A percentile compares a stretch with the other conserved stretches of the same genome.
Evolutionary conservation across 75 land plant genomes (phyloP).

Genomic region (Isoetes taiwanensis): DNA sequence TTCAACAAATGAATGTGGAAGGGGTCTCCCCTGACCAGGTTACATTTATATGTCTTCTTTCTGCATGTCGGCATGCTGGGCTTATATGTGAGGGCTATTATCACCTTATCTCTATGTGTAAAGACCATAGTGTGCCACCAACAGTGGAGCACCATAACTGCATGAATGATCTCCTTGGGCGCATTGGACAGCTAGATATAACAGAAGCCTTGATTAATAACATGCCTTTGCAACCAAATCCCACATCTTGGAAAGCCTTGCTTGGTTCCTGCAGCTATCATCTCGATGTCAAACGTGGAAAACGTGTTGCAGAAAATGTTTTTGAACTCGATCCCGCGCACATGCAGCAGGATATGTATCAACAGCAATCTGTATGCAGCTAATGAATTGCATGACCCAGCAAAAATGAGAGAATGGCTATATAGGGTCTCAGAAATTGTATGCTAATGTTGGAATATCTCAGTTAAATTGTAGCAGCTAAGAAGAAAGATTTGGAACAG

Average conservation of each 20-base stretch:
- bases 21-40: slow-evolving; percentile 25
- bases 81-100: slow-evolving; percentile 16
- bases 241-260: slow-evolving; percentile 17
- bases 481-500: too few relatives aligned
- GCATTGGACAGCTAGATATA: slow-evolving; percentile 22
- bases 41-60: slow-evolving; percentile 19
- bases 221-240: slow-evolving; percentile 17
- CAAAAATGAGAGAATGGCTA: too few relatives aligned
- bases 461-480: too few relatives aligned
- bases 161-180: slow-evolving; percentile 32
- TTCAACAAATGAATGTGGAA: slow-evolving; percentile 5
- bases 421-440: too few relatives aligned
- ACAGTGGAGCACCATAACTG: slow-evolving; percentile 28
- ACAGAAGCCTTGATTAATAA: slow-evolving; percentile 18
- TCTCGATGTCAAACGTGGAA: slow-evolving; percentile 13
- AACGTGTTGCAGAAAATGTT: slow-evolving; percentile 13
- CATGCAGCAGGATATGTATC: slow-evolving; percentile 13
- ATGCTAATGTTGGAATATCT: too few relatives aligned
- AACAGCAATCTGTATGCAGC: slow-evolving; percentile 17
- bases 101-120: slow-evolving; percentile 25
- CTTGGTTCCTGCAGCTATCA: slow-evolving; percentile 26
- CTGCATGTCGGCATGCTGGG: slow-evolving; percentile 39
- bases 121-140: slow-evolving; percentile 20
- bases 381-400: too few relatives aligned
- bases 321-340: slow-evolving; percentile 10